These are phyloP conservation scores for Metschnikowia orientalis DNA, from an alignment of 805 yeast genomes.

Conservation along the genomic window DNA sequence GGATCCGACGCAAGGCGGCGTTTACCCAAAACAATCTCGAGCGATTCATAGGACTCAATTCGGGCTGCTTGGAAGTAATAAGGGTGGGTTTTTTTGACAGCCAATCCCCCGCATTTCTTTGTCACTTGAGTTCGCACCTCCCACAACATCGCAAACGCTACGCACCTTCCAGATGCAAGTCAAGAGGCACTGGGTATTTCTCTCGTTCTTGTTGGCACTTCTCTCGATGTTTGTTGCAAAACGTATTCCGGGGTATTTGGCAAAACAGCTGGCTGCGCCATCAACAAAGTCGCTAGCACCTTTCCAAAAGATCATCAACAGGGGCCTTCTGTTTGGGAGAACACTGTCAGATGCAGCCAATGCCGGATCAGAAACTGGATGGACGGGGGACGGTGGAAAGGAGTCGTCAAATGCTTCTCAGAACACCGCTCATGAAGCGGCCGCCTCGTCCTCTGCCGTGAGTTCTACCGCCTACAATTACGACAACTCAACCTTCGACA, in stretches of 20 bases:
- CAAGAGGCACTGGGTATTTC: conserved; percentile 2
- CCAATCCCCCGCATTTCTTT: conserved; percentile 3
- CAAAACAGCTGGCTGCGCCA: not conserved
- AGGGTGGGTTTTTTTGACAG: too few species aligned
- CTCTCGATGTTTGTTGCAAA: conserved; percentile 4
- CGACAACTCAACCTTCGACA: conserved; percentile 19
- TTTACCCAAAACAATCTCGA: too few species aligned
- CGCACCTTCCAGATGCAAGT: conserved; percentile 5
- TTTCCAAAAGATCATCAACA: not conserved
- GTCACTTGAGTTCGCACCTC: conserved; percentile 4
- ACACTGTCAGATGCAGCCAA: conserved; percentile 8
- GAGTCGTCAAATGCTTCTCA: conserved; percentile 2
- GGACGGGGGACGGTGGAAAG: conserved; percentile 15
- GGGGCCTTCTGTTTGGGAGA: conserved; percentile 2
- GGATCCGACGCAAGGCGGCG: too few species aligned
- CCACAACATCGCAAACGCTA: not conserved
- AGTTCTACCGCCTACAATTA: conserved; percentile 19
- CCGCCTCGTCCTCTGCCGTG: conserved; percentile 9
- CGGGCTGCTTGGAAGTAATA: too few species aligned
- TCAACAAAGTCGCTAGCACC: not conserved
- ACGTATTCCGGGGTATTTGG: conserved; percentile 1
- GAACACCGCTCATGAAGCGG: conserved; percentile 12
- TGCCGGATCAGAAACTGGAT: conserved; percentile 13
- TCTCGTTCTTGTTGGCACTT: conserved; percentile 1
- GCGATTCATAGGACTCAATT: too few species aligned